Conservation (phyloP, 306 rosid species). For the Prunus mira region DNA sequence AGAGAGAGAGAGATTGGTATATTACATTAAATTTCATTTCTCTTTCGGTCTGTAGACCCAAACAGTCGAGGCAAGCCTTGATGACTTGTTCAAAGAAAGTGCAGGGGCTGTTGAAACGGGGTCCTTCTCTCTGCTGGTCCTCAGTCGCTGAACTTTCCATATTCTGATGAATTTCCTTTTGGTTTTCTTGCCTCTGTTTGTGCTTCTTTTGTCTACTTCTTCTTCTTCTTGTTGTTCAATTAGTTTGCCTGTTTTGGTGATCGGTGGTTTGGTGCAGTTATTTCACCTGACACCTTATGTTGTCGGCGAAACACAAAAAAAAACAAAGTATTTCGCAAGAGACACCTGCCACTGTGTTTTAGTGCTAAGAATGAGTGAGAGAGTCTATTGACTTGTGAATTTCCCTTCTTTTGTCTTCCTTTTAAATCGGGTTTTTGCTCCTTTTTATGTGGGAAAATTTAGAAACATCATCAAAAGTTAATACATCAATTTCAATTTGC, state of each 20-base stretch:
- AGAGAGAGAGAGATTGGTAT: not conserved
- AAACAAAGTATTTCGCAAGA: not conserved
- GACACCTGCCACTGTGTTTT: conserved; percentile 5
- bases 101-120: conserved; percentile 31
- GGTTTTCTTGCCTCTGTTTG: no score
- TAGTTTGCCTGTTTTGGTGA: not conserved
- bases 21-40: conserved; percentile 5
- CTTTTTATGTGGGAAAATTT: no score
- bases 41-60: conserved; percentile 21
- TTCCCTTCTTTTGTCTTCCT: no score
- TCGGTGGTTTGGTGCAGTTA: not conserved
- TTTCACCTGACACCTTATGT: not conserved
- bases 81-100: conserved; percentile 25
- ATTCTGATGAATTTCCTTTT: no score
- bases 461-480: no score
- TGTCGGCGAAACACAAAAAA: no score
- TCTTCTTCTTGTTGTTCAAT: conserved; percentile 15
- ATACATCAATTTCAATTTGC: no score
- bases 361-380: no score
- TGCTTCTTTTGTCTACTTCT: conserved; percentile 17
- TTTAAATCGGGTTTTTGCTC: no score
- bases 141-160: not conserved
- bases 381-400: no score
- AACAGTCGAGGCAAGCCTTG: conserved; percentile 40
- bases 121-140: conserved; percentile 6